Evolutionary conservation across 2,329 filamentous ascomycete genomes (phyloP).

Genomic region (Aspergillus pseudoterreus): DNA sequence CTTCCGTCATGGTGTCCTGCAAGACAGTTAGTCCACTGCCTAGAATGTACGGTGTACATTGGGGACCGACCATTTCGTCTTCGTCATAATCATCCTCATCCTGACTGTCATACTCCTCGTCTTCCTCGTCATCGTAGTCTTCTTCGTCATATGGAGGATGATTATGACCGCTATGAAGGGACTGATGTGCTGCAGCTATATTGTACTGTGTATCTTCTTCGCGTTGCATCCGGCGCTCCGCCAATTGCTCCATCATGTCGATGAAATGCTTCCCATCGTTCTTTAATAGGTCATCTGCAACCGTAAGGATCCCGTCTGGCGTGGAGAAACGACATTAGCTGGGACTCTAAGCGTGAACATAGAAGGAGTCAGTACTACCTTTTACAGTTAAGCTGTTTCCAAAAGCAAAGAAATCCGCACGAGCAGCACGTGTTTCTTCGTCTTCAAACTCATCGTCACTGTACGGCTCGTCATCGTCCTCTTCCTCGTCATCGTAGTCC

Average conservation of each 20-base stretch:
- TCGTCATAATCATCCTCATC: constrained; percentile 64
- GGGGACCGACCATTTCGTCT: constrained; percentile 56
- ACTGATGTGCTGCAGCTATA: constrained; percentile 55
- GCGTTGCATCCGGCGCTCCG: constrained; percentile 93
- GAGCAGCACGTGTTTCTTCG: constrained; percentile 58
- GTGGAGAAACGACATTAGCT: constrained; percentile 39
- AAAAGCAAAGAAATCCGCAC: constrained; percentile 91
- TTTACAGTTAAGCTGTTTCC: constrained; percentile 96
- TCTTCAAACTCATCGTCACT: constrained; percentile 63
- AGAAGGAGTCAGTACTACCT: constrained; percentile 46
- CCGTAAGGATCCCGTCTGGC: constrained; percentile 88
- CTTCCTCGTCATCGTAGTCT: constrained; percentile 71
- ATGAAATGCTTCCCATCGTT: constrained; percentile 99
- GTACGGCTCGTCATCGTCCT: constrained; percentile 66
- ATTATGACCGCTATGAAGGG: constrained; percentile 66
- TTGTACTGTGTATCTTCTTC: constrained; percentile 82
- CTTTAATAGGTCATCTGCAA: constrained; percentile 95
- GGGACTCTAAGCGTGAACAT: constrained; percentile 13
- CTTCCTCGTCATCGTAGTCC: constrained; percentile 63
- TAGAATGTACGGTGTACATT: constrained; percentile 4
- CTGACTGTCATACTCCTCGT: constrained; percentile 60
- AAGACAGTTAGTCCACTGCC: constrained; percentile 34
- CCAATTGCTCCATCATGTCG: constrained; percentile 99
- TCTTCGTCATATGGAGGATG: constrained; percentile 74
- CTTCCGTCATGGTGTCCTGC: constrained; percentile 94